A percentile compares a stretch with the other conserved stretches of the same genome.
Evolutionary conservation across 2,329 filamentous ascomycete species (phyloP).

Genomic region (Phialophora verrucosa): DNA sequence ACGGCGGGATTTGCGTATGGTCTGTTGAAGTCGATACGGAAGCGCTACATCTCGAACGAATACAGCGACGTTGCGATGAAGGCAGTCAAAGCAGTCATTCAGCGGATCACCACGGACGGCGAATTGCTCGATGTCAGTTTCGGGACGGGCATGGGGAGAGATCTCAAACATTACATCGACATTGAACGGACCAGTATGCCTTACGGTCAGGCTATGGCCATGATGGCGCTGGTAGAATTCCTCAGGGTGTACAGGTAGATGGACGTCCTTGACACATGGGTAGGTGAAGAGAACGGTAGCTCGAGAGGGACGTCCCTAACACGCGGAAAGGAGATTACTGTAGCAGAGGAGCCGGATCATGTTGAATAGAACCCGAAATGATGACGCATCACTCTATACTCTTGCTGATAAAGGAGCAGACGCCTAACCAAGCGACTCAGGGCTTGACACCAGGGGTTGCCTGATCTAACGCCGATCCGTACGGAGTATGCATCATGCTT

Average conservation of each 20-base stretch:
- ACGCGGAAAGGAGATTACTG: too few relatives aligned
- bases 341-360: too few relatives aligned
- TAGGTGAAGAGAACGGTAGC: too few relatives aligned
- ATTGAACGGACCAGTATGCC: constrained; percentile 81
- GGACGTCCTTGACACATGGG: too few relatives aligned
- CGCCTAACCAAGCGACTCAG: too few relatives aligned
- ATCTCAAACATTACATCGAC: constrained; percentile 76
- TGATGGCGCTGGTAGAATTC: constrained; percentile 79
- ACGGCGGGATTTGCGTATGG: constrained; percentile 83
- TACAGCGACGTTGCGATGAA: constrained; percentile 66
- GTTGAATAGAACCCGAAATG: too few relatives aligned
- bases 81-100: constrained; percentile 70
- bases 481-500: too few relatives aligned
- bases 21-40: constrained; percentile 73
- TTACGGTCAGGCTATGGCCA: constrained; percentile 83
- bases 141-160: constrained; percentile 76
- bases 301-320: too few relatives aligned
- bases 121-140: constrained; percentile 78
- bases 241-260: constrained; percentile 62
- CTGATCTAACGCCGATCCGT: too few relatives aligned
- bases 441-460: too few relatives aligned
- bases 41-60: constrained; percentile 69
- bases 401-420: too few relatives aligned
- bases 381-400: too few relatives aligned
- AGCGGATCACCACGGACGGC: constrained; percentile 68